Conservation (phyloP, 2,329 filamentous ascomycete genomes). For the Fusarium dlaminii region DNA sequence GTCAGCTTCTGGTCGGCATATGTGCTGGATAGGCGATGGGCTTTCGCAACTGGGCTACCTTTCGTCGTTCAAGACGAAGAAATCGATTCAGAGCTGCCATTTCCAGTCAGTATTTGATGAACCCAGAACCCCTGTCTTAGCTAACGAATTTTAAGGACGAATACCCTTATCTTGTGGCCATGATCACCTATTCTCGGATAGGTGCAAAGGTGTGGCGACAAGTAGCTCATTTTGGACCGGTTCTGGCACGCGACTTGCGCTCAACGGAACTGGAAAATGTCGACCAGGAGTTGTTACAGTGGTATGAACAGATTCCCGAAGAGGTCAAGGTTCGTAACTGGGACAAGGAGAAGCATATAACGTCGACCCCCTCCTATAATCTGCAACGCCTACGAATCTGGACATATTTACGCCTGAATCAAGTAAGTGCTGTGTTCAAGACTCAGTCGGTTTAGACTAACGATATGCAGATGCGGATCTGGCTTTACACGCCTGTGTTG, state of each 20-base stretch:
- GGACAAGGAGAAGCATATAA: constrained; percentile 62
- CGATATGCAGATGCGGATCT: constrained; percentile 72
- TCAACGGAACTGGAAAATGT: constrained; percentile 81
- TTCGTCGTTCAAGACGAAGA: constrained; percentile 87
- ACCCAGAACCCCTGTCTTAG: constrained; percentile 11
- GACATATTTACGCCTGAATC: constrained; percentile 86
- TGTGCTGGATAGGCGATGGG: constrained; percentile 86
- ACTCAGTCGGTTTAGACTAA: not conserved
- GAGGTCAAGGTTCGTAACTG: constrained; percentile 68
- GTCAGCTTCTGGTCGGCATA: constrained; percentile 89
- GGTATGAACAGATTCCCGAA: constrained; percentile 81
- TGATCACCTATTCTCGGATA: constrained; percentile 86
- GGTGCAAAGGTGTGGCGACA: constrained; percentile 88
- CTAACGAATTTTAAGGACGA: constrained; percentile 52
- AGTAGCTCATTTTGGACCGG: constrained; percentile 73
- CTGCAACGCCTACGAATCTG: constrained; percentile 81
- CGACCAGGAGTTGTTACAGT: constrained; percentile 85
- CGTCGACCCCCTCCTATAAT: constrained; percentile 68
- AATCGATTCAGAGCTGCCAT: constrained; percentile 81
- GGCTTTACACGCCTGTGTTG: constrained; percentile 87
- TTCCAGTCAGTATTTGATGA: constrained; percentile 68
- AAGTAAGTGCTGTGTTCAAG: constrained; percentile 53
- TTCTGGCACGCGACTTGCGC: constrained; percentile 70
- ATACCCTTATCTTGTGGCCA: constrained; percentile 78
- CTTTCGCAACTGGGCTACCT: constrained; percentile 87